Evolutionary conservation across 2,329 filamentous ascomycete genomes (phyloP).

Genomic region (Helotiales sp.): DNA sequence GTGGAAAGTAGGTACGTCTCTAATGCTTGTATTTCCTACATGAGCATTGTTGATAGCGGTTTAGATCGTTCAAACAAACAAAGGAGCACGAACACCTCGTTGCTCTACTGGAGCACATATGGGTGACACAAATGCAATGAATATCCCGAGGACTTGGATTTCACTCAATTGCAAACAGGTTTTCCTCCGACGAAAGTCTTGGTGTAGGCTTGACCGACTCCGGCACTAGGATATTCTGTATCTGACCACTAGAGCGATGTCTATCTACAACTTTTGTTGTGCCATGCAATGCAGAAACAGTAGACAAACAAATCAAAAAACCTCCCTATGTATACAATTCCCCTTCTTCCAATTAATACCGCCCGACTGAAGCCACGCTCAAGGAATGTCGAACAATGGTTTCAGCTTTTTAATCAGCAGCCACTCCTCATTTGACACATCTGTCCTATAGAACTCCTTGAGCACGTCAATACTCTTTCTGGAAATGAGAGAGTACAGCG

Average conservation of each 20-base stretch:
- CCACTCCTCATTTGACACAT: conserved; percentile 94
- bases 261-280: conserved; percentile 26
- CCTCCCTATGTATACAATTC: conserved; percentile 10
- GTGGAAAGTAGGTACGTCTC: too few relatives aligned
- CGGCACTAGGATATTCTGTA: background rate
- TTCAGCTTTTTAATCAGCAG: conserved; percentile 93
- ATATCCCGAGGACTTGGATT: too few relatives aligned
- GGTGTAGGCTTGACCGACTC: background rate
- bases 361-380: background rate
- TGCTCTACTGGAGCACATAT: too few relatives aligned
- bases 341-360: conserved; percentile 6
- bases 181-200: background rate
- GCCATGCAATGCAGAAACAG: conserved; percentile 15
- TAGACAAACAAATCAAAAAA: background rate
- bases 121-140: too few relatives aligned
- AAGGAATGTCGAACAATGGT: conserved; percentile 82
- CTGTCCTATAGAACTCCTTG: conserved; percentile 91
- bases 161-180: too few relatives aligned
- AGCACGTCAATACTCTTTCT: conserved; percentile 89
- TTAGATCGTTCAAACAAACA: too few relatives aligned
- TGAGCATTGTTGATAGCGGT: too few relatives aligned
- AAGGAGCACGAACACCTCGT: too few relatives aligned
- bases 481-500: conserved; percentile 85
- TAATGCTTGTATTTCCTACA: too few relatives aligned
- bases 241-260: background rate